Percentiles rank a stretch among this genome's conserved stretches.
These are phyloP conservation scores for Solanum hybrid DNA, from an alignment of 305 asterid species.

Conservation along the genomic window DNA sequence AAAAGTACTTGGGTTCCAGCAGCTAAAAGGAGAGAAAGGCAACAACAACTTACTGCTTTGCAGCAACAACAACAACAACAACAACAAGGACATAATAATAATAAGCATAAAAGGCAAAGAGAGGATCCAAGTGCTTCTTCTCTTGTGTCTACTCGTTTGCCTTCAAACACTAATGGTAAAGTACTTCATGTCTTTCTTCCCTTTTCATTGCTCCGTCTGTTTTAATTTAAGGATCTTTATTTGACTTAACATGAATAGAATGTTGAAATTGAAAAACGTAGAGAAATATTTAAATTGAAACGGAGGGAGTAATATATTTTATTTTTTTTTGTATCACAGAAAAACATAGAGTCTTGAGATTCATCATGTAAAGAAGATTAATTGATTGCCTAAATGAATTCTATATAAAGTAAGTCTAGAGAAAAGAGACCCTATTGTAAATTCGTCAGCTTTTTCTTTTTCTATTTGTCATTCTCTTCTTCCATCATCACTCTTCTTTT, in stretches of 20 bases:
- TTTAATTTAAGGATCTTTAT: background rate
- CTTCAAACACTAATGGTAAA: slow-evolving; percentile 11
- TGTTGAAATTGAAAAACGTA: too few relatives aligned
- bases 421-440: background rate
- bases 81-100: background rate
- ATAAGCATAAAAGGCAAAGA: slow-evolving; percentile 13
- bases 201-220: background rate
- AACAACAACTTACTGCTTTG: slow-evolving; percentile 30
- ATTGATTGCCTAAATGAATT: background rate
- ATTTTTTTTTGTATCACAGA: background rate
- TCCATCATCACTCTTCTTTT: background rate
- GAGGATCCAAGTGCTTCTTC: slow-evolving; percentile 13
- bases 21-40: slow-evolving; percentile 17
- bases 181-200: background rate
- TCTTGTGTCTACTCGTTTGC: slow-evolving; percentile 40
- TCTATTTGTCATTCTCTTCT: background rate
- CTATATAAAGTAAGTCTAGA: background rate
- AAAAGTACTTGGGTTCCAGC: slow-evolving; percentile 25
- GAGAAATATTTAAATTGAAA: too few relatives aligned
- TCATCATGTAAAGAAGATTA: background rate
- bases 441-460: background rate
- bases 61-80: slow-evolving; percentile 19
- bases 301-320: background rate
- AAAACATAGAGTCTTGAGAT: background rate
- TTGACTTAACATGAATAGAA: background rate